Evolutionary conservation across 441 rosid genomes (phyloP).

Genomic region (Erysimum cheiri): DNA sequence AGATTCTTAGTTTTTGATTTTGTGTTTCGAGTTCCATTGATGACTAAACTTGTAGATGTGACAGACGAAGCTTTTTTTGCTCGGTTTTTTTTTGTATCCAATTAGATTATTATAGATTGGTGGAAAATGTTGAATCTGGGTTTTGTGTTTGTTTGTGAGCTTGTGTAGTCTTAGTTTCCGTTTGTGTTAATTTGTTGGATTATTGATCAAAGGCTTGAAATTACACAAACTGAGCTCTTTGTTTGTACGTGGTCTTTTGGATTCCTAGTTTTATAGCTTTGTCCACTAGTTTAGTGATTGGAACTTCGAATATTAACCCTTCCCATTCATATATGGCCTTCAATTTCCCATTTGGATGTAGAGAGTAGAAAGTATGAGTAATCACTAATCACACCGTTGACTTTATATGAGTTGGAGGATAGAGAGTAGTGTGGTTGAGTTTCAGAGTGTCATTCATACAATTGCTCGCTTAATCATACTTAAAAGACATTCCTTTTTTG

Average conservation of each 20-base stretch:
- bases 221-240: constrained; percentile 9
- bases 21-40: not conserved
- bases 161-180: not conserved
- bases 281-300: not conserved
- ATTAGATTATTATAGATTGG: not conserved
- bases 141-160: not conserved
- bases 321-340: no score
- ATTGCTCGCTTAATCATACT: no score
- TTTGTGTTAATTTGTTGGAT: not conserved
- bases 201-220: not conserved
- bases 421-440: no score
- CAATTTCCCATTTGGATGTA: no score
- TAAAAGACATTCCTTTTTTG: no score
- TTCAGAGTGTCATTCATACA: no score
- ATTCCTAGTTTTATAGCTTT: not conserved
- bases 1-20: constrained; percentile 1
- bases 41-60: not conserved
- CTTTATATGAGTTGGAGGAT: no score
- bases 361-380: no score
- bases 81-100: not conserved
- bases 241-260: not conserved
- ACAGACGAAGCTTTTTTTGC: not conserved
- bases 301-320: not conserved
- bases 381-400: not conserved
- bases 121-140: constrained; percentile 19